Evolutionary conservation across 495 filamentous ascomycete species (phyloP), one percentile per base, ranked within the genome.

Genomic region (Neurospora tetrasperma): DNA sequence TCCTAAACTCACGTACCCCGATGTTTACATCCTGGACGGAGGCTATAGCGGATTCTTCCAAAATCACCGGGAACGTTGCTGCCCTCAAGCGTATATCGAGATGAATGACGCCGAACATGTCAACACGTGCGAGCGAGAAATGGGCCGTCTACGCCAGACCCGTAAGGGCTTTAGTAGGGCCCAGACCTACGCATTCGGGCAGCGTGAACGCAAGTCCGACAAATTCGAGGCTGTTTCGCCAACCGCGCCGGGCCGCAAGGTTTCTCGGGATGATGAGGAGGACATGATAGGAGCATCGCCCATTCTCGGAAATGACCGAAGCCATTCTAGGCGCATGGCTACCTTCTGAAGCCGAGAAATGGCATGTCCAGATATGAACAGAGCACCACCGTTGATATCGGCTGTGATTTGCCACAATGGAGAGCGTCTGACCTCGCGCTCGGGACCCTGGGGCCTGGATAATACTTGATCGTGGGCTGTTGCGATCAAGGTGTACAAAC

Each of bases 1-100:
- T 76, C 96, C 96, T 12, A 86, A 86, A 40, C 90, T 99, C 39
- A 92, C 89, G 27, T 99, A 97, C 75, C 96, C 96, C 0, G 96
- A 99, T 76, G 88, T 98, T 70, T 99, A 98, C 82, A 96, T 99
- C 77, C 86, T 99, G 38, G 94, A 98, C 59, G 96, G 96, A 59
- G 96, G 96, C 27, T 99, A 99, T 82, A 97, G 92, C 79, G 86
- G 89, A 1, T 99, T 99, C 85, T 99, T 94, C 82, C 79, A 86
- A 16, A 84, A 92, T 70, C 88, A 97, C 79, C 89, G 89, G 59
- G 81, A 86, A 12, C 89, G 93, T 59, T 99, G 96, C 84, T 93
- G 89, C 72, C 96, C 96, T 10, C 94, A 97, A 78, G 92, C 94
- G 74, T 99, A 99, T 76, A 93, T 98, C 39, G 93, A 94, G 81